Base-by-base conservation (phyloP, 805 yeast species). In the Saccharomyces kudriavzevii region DNA sequence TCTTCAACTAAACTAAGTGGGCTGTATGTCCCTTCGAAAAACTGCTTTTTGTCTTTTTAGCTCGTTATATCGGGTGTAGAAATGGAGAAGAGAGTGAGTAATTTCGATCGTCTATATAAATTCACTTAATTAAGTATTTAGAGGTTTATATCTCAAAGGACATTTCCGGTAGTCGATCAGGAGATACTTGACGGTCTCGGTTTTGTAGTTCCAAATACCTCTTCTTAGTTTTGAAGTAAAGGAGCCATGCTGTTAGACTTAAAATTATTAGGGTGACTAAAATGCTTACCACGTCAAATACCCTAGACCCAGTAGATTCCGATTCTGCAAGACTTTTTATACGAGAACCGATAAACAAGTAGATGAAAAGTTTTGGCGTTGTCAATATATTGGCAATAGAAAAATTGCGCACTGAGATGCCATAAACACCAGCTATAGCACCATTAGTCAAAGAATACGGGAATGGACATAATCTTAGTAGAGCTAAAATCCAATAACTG, bases 381-480 rank as follows among this genome's bases (percentile, higher is more conserved):
- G 96, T 82, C 31, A 89, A 67, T 0, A 82, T 58, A 25, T 90
- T 84, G 0, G 97, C 96, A 30, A 84, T 63, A 2, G 83, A 72
- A 67, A 86, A 92, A 26, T 83, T 81, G 45, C 69, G 56, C 1
- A 83, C 71, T 0, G 84, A 74, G 11, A 92, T 76, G 17, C 88
- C 86, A 0, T 95, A 96, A 13, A 92, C 80, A 1, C 95, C 85
- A 9, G 96, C 94, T 59, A 94, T 75, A 0, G 96, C 97, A 3
- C 97, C 97, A 63, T 92, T 92, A 0, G 94, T 85, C 30, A 92
- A 73, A 2, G 97, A 89, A 66, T 90, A 94, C 0, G 98, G 98
- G 62, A 92, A 78, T 0, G 99, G 99, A 60, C 97, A 89, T 54
- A 92, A 69, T 52, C 97, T 75, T 28, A 92, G 77, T 64, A 92